Base-by-base conservation (phyloP, 1,284 basidiomycete species). In the Mycosarcoma mackinlayi region DNA sequence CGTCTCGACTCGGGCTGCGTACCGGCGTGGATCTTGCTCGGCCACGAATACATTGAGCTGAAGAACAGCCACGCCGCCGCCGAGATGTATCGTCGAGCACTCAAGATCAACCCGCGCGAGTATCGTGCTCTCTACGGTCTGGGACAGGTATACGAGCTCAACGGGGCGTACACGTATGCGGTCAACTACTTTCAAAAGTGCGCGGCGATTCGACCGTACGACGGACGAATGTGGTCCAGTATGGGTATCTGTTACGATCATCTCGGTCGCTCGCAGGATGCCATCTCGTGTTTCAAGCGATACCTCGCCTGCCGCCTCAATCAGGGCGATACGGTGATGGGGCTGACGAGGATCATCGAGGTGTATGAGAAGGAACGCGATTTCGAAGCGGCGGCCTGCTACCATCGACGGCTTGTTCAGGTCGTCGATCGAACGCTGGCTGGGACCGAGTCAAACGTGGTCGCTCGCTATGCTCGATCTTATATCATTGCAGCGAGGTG, bases 1-100 rank as follows among this genome's bases (percentile, higher is more conserved):
- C 90, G 94, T 76, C 88, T 99, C 47, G 95, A 99, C 83, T 88
- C 91, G 65, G 93, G 92, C 6, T 98, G 94, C 83, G 86, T 98
- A 21, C 91, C 93, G 3, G 96, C 96, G 4, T 99, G 96, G 96
- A 98, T 95, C n/a, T 84, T 98, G 65, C 93, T 99, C 90, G 96
- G 96, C 0, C 96, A 98, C 83, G 96, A 98, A 83, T 98, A 93
- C 80, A 91, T 98, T 53, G 96, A 98, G 85, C 89, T 98, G 87
- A 98, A 98, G 84, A 98, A 99, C 84, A 93, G 93, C 16, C 94
- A 98, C 85, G 95, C 96, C 3, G 96, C 96, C 1, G 95, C 98
- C 54, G 96, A 98, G 84, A 92, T 94, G 25, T 99, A 98, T 84
- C 88, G 96, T 45, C 88, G 93, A 79, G 96, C 95, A 54, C 90